phyloP scores from a whole-genome alignment of 2,329 filamentous ascomycete genomes.

The Epichloe aotearoae region DNA sequence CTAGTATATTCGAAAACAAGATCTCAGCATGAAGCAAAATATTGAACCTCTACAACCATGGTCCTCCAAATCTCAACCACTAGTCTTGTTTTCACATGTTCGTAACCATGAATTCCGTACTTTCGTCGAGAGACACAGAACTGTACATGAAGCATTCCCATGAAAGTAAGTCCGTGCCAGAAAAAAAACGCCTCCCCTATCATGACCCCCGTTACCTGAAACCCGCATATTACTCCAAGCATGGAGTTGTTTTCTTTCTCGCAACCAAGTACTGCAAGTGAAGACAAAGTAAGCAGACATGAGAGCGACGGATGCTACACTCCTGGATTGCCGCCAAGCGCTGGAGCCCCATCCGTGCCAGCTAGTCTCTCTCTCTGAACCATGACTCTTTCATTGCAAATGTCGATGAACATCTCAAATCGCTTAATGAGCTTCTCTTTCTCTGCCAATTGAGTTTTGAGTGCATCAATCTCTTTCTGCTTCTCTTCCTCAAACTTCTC shows the following conservation, averaged over 20 bases:
- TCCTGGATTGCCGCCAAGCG: constrained; percentile 14
- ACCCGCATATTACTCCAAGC: neutral
- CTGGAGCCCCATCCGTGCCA: constrained; percentile 14
- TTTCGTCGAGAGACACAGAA: neutral
- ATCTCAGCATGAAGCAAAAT: too few species aligned
- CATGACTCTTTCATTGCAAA: constrained; percentile 55
- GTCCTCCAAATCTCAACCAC: neutral
- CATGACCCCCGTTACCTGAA: neutral
- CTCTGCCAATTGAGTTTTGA: constrained; percentile 47
- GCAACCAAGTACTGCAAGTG: neutral
- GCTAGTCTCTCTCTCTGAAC: constrained; percentile 39
- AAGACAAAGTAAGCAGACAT: neutral
- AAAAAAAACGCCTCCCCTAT: neutral
- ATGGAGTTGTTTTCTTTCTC: neutral
- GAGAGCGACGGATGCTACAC: constrained; percentile 5
- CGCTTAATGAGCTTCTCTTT: constrained; percentile 49
- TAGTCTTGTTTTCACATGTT: neutral
- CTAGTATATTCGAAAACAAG: too few species aligned
- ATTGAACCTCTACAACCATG: neutral
- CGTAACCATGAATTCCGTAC: neutral
- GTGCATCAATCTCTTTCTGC: constrained; percentile 42
- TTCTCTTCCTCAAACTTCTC: constrained; percentile 42
- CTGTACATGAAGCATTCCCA: neutral
- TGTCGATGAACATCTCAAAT: constrained; percentile 59
- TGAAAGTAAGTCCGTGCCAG: neutral